These are phyloP conservation scores for Zygoascus hellenicus DNA, from an alignment of 1,139 yeast genomes.

Conservation along the genomic window DNA sequence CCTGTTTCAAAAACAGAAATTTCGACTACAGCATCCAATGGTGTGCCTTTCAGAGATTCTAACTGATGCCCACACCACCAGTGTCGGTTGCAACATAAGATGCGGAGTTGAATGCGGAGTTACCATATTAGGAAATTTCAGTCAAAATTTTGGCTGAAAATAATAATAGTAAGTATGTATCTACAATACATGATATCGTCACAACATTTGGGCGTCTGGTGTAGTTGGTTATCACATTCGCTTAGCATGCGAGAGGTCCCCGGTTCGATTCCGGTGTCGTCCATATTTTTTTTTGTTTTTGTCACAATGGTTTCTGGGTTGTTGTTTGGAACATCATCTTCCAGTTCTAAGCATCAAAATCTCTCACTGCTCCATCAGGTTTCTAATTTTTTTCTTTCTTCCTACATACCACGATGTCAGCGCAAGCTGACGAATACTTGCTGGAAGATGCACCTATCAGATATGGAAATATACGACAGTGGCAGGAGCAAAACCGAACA, in stretches of 20 bases:
- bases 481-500: conserved; percentile 35
- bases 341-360: background rate
- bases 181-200: too few relatives aligned
- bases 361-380: background rate
- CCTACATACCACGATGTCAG: too few relatives aligned
- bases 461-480: conserved; percentile 25
- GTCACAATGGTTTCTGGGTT: background rate
- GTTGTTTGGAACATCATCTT: background rate
- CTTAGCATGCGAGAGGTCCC: conserved; percentile 19
- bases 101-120: too few relatives aligned
- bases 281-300: conserved; percentile 14
- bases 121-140: too few relatives aligned
- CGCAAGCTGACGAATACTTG: conserved; percentile 9
- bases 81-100: too few relatives aligned
- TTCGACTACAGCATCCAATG: too few relatives aligned
- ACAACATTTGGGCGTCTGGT: conserved; percentile 16
- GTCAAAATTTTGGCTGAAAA: too few relatives aligned
- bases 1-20: too few relatives aligned
- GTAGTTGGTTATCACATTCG: conserved; percentile 19
- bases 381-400: too few relatives aligned
- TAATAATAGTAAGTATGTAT: too few relatives aligned
- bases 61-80: too few relatives aligned
- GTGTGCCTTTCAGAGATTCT: too few relatives aligned
- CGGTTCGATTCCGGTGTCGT: conserved; percentile 19
- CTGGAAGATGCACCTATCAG: conserved; percentile 31